Base-by-base conservation (phyloP, 2,329 filamentous ascomycete species). In the Cladosporium austrohemisphaericum region DNA sequence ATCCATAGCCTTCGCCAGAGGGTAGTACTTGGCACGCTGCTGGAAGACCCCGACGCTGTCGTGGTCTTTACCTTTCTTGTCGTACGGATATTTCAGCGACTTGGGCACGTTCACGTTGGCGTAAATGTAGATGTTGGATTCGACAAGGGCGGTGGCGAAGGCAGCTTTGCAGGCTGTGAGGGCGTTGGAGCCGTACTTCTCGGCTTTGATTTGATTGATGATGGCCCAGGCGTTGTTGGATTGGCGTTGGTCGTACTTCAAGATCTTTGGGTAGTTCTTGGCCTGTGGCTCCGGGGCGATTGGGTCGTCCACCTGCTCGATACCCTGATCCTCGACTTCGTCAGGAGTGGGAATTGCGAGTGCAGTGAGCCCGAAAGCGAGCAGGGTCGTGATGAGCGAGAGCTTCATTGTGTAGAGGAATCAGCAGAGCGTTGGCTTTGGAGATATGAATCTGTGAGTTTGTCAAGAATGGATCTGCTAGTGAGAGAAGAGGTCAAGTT, bases 141-240 rank as follows among this genome's bases (percentile, higher is more conserved):
- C 43, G 5, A 16, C 19, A 23, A 46, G 36, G 31, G 43, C 43
- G 7, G 43, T 46, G 4, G 31, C 43, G 23, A 46, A 46, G 22
- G 43, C 43, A 5, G 10, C 16, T 29, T 46, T 37, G 43, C 43
- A 46, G 14, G 43, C 43, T 19, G 31, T 36, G 22, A 46, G 23
- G 1, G 23, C 43, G 32, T 35, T 23, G 6, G 16, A 16, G 22
- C 43, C 43, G 6, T 36, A 46, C 16, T 46, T 46, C 6, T 46
- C 43, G 31, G 31, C 32, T 18, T 46, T 46, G 22, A 46, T 46
- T 23, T 46, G 43, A 14, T 35, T 35, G 43, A 46, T 46, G 31
- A 46, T 46, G 5, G 43, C 32, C 43, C 43, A 37, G 32, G 43
- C 43, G 10, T 46, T 46, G 43, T 46, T 46, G 43, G 31, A 46